Evolutionary conservation across 495 filamentous ascomycete genomes (phyloP).

Genomic region (Daldinia decipiens): DNA sequence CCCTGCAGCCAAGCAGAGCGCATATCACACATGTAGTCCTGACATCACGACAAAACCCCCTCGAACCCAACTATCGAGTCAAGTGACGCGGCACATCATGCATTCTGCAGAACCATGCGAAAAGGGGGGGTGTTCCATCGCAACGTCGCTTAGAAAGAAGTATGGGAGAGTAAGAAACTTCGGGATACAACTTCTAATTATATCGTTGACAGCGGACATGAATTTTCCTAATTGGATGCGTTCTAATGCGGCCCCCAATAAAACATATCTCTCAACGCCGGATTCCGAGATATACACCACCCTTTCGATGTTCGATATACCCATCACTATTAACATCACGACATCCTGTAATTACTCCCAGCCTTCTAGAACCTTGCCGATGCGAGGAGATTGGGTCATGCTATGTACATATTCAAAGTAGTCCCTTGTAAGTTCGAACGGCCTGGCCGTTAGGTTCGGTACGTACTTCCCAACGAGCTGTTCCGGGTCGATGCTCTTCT

Average conservation of each 20-base stretch:
- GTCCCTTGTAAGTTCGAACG: slow-evolving; percentile 87
- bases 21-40: slow-evolving; percentile 20
- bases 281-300: slow-evolving; percentile 9
- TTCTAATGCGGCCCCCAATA: slow-evolving; percentile 21
- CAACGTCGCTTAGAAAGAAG: slow-evolving; percentile 18
- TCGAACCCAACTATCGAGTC: slow-evolving; percentile 14
- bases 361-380: slow-evolving; percentile 86
- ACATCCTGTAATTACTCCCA: slow-evolving; percentile 67
- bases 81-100: slow-evolving; percentile 27
- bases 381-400: slow-evolving; percentile 89
- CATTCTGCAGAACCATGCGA: slow-evolving; percentile 24
- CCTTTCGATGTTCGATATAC: slow-evolving; percentile 13
- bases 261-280: slow-evolving; percentile 23
- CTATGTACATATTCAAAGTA: slow-evolving; percentile 98
- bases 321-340: slow-evolving; percentile 1
- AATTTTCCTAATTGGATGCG: slow-evolving; percentile 13
- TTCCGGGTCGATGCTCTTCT: slow-evolving; percentile 84
- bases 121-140: background rate
- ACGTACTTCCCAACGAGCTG: slow-evolving; percentile 92
- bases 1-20: slow-evolving; percentile 19
- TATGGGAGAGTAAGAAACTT: slow-evolving; percentile 14
- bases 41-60: slow-evolving; percentile 18
- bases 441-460: slow-evolving; percentile 87
- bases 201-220: slow-evolving; percentile 15
- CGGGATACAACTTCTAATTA: slow-evolving; percentile 14